Conservation (phyloP, 2,329 filamentous ascomycete genomes). For the Amauroascus niger region DNA sequence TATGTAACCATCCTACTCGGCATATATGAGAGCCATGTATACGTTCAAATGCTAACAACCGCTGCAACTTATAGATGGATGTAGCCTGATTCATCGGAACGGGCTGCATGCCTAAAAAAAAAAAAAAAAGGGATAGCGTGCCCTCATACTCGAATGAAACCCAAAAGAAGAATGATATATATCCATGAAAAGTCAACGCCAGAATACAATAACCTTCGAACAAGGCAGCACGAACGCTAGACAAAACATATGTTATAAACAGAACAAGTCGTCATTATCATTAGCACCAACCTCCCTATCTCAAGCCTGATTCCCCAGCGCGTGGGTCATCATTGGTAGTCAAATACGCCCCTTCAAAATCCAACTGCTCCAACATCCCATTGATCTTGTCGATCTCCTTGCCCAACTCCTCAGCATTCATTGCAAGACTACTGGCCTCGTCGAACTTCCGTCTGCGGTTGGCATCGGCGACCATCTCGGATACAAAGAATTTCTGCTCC, state of each 20-base stretch:
- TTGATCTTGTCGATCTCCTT: constrained; percentile 62
- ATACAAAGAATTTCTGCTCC: constrained; percentile 83
- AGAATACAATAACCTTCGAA: background rate
- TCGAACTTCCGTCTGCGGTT: constrained; percentile 71
- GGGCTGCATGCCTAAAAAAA: too few relatives aligned
- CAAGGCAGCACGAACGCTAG: background rate
- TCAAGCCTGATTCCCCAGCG: background rate
- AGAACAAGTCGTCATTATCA: background rate
- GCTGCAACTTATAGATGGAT: too few relatives aligned
- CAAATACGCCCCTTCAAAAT: constrained; percentile 48
- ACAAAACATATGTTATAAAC: background rate
- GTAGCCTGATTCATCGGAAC: too few relatives aligned
- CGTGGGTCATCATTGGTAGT: background rate
- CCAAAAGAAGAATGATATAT: too few relatives aligned
- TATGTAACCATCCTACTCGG: too few relatives aligned
- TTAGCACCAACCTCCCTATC: background rate
- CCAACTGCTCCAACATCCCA: constrained; percentile 56
- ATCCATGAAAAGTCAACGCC: background rate
- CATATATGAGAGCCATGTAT: too few relatives aligned
- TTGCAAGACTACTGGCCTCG: constrained; percentile 67
- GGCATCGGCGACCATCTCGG: constrained; percentile 71
- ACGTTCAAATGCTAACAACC: too few relatives aligned
- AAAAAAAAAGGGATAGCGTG: too few relatives aligned
- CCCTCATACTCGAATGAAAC: too few relatives aligned
- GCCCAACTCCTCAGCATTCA: constrained; percentile 74